phyloP scores from a whole-genome alignment of 192 early-diverging fungal genomes.

The Rhizophagus prolifer region DNA sequence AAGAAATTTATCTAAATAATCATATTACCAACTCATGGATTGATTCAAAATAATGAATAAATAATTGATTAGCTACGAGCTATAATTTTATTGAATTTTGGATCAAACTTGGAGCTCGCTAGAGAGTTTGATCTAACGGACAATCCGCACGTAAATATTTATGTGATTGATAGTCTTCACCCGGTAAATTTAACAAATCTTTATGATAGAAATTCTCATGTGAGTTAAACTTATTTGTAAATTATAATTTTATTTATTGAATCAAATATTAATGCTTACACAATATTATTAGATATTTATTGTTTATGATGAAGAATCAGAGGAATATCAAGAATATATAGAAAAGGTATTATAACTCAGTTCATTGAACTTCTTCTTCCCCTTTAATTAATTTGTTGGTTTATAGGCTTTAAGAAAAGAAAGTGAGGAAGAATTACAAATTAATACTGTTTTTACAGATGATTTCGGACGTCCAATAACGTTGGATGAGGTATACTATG shows the following conservation, averaged over 20 bases:
- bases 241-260: background rate
- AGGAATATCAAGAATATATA: background rate
- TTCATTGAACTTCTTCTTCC: background rate
- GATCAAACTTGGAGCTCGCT: conserved; percentile 6
- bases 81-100: conserved; percentile 19
- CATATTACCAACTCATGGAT: background rate
- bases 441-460: background rate
- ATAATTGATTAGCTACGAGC: conserved; percentile 16
- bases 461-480: conserved; percentile 8
- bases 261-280: background rate
- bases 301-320: background rate
- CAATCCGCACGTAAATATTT: background rate
- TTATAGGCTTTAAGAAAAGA: conserved; percentile 1
- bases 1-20: conserved; percentile 13
- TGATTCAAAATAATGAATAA: background rate
- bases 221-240: background rate
- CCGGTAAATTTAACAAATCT: background rate
- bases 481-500: background rate
- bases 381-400: background rate
- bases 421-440: background rate
- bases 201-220: background rate
- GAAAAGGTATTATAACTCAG: background rate
- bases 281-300: background rate
- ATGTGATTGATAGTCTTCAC: conserved; percentile 11
- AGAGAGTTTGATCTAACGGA: conserved; percentile 5